phyloP scores from a whole-genome alignment of 306 rosid genomes.

The Pterocarpus santalinus region DNA sequence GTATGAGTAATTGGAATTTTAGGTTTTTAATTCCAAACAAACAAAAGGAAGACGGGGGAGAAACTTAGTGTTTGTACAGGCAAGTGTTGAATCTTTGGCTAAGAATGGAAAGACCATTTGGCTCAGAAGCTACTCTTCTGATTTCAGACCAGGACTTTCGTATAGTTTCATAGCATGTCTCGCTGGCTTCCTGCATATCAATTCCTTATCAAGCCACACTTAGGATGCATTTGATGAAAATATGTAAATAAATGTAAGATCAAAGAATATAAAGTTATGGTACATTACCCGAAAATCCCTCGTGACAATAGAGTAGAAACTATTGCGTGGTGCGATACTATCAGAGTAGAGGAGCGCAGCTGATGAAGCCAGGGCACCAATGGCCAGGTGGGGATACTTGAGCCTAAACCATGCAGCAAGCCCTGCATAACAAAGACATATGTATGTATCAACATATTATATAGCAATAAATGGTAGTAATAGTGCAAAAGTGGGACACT shows the following conservation, averaged over 20 bases:
- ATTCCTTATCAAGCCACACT: background rate
- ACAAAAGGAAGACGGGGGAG: too few relatives aligned
- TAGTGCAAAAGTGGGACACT: background rate
- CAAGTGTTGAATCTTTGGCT: constrained; percentile 67
- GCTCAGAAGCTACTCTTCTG: constrained; percentile 55
- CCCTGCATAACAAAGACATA: constrained; percentile 57
- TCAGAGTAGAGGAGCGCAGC: constrained; percentile 84
- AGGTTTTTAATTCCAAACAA: too few relatives aligned
- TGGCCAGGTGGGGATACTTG: constrained; percentile 79
- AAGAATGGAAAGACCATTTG: constrained; percentile 64
- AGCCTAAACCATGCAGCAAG: constrained; percentile 89
- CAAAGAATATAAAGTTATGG: background rate
- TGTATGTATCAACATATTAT: background rate
- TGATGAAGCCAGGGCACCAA: constrained; percentile 87
- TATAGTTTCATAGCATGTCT: constrained; percentile 73
- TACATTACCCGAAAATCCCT: constrained; percentile 71
- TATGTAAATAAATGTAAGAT: background rate
- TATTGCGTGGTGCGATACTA: constrained; percentile 56
- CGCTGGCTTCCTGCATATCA: constrained; percentile 66
- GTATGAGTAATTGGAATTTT: background rate
- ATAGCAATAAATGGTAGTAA: background rate
- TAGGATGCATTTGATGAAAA: background rate
- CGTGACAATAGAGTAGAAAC: constrained; percentile 62
- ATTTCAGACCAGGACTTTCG: constrained; percentile 71
- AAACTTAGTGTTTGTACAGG: constrained; percentile 33